Conservation (phyloP, 2,329 filamentous ascomycete genomes). For the Pyricularia sp. region DNA sequence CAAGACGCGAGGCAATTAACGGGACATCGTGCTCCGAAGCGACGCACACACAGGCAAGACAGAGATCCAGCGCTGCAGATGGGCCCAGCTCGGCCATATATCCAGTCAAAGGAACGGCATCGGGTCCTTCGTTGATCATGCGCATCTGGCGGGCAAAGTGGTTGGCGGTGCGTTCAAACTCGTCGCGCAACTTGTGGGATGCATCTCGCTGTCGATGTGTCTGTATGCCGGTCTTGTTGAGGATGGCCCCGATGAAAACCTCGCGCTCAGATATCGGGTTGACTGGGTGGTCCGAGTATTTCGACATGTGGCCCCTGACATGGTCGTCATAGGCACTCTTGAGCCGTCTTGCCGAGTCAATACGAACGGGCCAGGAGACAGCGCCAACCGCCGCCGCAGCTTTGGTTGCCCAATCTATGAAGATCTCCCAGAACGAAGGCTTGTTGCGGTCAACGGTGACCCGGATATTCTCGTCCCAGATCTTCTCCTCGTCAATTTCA, state of each 20-base stretch:
- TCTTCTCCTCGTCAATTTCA: constrained; percentile 56
- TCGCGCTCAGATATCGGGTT: constrained; percentile 34
- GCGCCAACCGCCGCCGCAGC: constrained; percentile 17
- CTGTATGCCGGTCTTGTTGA: constrained; percentile 35
- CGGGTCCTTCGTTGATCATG: background rate
- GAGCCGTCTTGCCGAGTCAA: constrained; percentile 28
- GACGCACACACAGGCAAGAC: constrained; percentile 16
- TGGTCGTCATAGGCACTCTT: constrained; percentile 26
- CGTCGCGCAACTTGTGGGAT: constrained; percentile 37
- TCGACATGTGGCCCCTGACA: constrained; percentile 25
- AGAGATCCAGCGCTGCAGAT: constrained; percentile 14
- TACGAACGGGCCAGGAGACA: constrained; percentile 20
- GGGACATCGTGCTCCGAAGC: constrained; percentile 6
- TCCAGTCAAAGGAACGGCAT: background rate
- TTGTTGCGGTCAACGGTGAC: constrained; percentile 14
- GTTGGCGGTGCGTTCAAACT: constrained; percentile 32
- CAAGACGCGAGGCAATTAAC: background rate
- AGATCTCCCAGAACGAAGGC: constrained; percentile 28
- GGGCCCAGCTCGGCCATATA: constrained; percentile 2
- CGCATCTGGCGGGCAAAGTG: constrained; percentile 19
- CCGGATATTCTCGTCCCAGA: constrained; percentile 41
- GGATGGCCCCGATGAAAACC: constrained; percentile 42
- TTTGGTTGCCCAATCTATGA: constrained; percentile 18
- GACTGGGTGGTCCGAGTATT: constrained; percentile 31
- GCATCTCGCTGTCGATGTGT: constrained; percentile 37